Evolutionary conservation across 2,329 filamentous ascomycete species (phyloP), one percentile per base, ranked within the genome.

Genomic region (Penicillium paneum): DNA sequence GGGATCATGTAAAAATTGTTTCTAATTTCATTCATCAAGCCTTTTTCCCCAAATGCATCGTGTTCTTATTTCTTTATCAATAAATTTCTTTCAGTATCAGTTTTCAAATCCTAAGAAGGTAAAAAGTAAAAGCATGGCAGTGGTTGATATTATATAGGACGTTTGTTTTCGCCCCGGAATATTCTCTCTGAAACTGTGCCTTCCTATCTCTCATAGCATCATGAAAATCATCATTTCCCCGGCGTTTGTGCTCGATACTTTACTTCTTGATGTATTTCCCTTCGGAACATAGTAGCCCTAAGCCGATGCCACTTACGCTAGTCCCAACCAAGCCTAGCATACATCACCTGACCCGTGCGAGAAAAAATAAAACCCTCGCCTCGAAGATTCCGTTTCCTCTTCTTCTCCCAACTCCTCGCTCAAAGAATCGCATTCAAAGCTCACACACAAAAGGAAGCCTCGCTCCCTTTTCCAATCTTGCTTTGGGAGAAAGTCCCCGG

Each of bases 401-500:
- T 43, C 71, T 73, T 70, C 73, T 68, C 73, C 68, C 84, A 84
- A 86, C 87, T 89, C 86, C 91, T 96, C 92, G 92, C 83, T 92
- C 91, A 85, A 97, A 91, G 91, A 91, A 96, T 97, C 93, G 93
- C 92, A 88, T 86, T 96, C 91, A 88, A 96, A 97, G 93, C 92
- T 91, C 78, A 91, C 90, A 88, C 79, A 96, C 90, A 88, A 90
- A 89, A 81, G 64, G 47, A 26, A 49, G 63, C 57, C 44, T 58
- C 68, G 67, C 74, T 67, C 68, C 70, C 47, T 39, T 66, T 69
- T 72, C 63, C 64, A 62, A 59, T 67, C 61, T 66, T 72, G 92
- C 92, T 97, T 97, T 94, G 91, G 93, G 93, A 96, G 93, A 97
- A 97, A 97, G 93, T 97, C 93, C 93, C 93, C 93, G 93, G 93